Percentiles rank a stretch among this genome's conserved stretches.
phyloP scores from a whole-genome alignment of 2,329 filamentous ascomycete genomes.

The Cytospora schulzeri region DNA sequence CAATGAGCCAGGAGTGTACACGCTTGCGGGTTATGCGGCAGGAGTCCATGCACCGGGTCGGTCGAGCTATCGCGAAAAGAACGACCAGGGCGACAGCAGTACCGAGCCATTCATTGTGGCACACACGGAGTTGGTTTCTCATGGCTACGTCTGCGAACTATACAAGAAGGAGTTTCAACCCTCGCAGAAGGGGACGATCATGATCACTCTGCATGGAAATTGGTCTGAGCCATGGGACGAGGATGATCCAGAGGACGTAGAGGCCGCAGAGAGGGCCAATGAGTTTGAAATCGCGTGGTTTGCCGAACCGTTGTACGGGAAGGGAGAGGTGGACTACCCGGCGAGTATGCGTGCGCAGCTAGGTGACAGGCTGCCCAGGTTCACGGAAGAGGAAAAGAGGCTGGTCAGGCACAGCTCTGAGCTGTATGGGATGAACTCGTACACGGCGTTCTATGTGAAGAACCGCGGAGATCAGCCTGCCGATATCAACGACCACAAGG shows the following conservation, averaged over 20 bases:
- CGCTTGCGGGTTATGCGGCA: constrained; percentile 39
- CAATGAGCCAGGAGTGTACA: constrained; percentile 40
- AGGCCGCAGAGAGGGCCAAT: constrained; percentile 42
- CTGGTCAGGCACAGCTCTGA: constrained; percentile 43
- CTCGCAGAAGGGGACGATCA: constrained; percentile 41
- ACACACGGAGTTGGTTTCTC: constrained; percentile 43
- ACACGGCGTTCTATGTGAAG: constrained; percentile 43
- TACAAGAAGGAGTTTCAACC: constrained; percentile 44
- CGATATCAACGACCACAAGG: constrained; percentile 44
- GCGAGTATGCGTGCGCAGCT: constrained; percentile 43
- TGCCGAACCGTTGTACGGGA: constrained; percentile 42
- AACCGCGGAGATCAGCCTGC: constrained; percentile 38
- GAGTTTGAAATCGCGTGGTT: constrained; percentile 49
- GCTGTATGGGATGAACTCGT: constrained; percentile 48
- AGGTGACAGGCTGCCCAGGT: constrained; percentile 40
- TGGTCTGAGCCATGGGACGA: constrained; percentile 45
- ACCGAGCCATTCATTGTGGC: constrained; percentile 43
- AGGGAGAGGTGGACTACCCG: constrained; percentile 43
- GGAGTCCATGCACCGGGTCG: constrained; percentile 39
- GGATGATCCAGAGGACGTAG: constrained; percentile 38
- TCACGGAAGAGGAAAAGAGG: constrained; percentile 43
- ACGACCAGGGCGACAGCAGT: constrained; percentile 37
- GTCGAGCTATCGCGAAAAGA: constrained; percentile 37
- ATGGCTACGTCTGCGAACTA: constrained; percentile 41
- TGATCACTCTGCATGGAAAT: constrained; percentile 46